Evolutionary conservation across 1,139 yeast species (phyloP).

Genomic region (Nakaseomyces delphensis): DNA sequence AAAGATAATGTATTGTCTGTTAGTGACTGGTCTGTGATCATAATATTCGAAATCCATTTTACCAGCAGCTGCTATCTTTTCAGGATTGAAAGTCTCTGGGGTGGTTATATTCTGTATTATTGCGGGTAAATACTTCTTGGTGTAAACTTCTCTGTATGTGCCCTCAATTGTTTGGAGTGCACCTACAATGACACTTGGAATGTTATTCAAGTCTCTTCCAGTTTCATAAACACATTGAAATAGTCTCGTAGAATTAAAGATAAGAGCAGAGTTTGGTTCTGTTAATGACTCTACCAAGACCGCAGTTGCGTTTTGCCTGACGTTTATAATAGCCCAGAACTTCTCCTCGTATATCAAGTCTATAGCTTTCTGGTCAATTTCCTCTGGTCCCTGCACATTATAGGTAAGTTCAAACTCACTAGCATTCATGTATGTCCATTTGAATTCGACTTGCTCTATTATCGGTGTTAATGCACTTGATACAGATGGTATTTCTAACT

Average conservation of each 20-base stretch:
- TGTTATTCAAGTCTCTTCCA: constrained; percentile 43
- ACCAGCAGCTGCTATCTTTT: constrained; percentile 8
- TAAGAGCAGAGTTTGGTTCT: constrained; percentile 18
- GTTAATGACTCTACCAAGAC: constrained; percentile 32
- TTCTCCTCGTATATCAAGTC: constrained; percentile 40
- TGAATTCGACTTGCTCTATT: constrained; percentile 14
- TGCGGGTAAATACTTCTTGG: constrained; percentile 19
- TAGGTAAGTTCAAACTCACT: constrained; percentile 17
- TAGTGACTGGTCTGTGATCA: constrained; percentile 46
- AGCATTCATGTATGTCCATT: constrained; percentile 28
- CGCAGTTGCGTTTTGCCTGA: constrained; percentile 39
- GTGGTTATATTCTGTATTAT: constrained; percentile 15
- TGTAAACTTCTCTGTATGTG: constrained; percentile 29
- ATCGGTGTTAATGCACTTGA: constrained; percentile 10
- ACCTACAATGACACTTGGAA: constrained; percentile 36
- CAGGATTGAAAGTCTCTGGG: constrained; percentile 12
- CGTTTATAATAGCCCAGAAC: constrained; percentile 46
- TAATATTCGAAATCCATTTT: constrained; percentile 28
- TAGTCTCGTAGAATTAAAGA: constrained; percentile 18
- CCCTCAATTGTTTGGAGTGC: constrained; percentile 31
- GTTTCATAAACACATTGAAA: constrained; percentile 39
- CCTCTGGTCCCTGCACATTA: constrained; percentile 33
- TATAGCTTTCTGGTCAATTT: constrained; percentile 34
- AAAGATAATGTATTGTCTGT: constrained; percentile 51
- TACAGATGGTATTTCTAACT: neutral